A percentile compares a stretch with the other conserved stretches of the same genome.
These are phyloP conservation scores for Orobanche coerulescens DNA, from an alignment of 257 asterid genomes.

Conservation along the genomic window DNA sequence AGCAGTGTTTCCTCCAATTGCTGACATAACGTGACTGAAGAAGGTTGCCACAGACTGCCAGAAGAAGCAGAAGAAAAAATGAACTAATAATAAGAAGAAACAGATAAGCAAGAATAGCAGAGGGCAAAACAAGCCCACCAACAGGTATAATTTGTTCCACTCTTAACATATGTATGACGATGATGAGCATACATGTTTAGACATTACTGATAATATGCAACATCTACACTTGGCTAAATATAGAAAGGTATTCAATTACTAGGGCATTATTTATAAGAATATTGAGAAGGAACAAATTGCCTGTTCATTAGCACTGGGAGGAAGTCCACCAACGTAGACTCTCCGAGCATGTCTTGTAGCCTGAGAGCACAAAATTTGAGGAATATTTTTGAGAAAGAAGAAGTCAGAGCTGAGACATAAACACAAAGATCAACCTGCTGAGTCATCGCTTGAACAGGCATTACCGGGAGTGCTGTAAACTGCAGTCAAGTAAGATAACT, in stretches of 20 bases:
- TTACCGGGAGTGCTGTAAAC: constrained; percentile 48
- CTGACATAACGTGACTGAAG: constrained; percentile 84
- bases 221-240: neutral
- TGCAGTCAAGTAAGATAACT: constrained; percentile 23
- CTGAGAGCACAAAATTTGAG: constrained; percentile 32
- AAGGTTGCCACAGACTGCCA: constrained; percentile 74
- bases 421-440: constrained; percentile 53
- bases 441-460: constrained; percentile 84
- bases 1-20: constrained; percentile 86
- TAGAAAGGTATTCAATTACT: neutral
- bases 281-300: constrained; percentile 22
- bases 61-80: neutral
- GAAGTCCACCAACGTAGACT: constrained; percentile 84
- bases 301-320: constrained; percentile 85
- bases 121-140: neutral
- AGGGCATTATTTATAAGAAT: neutral
- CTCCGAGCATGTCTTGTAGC: constrained; percentile 89
- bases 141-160: too few species aligned
- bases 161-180: too few species aligned
- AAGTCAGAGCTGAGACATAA: neutral
- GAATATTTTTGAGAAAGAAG: neutral
- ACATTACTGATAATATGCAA: neutral
- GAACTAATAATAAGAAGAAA: neutral
- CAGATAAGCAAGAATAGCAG: neutral
- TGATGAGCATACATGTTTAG: neutral